phyloP scores from a whole-genome alignment of 305 asterid genomes.

The Andrographis paniculata region DNA sequence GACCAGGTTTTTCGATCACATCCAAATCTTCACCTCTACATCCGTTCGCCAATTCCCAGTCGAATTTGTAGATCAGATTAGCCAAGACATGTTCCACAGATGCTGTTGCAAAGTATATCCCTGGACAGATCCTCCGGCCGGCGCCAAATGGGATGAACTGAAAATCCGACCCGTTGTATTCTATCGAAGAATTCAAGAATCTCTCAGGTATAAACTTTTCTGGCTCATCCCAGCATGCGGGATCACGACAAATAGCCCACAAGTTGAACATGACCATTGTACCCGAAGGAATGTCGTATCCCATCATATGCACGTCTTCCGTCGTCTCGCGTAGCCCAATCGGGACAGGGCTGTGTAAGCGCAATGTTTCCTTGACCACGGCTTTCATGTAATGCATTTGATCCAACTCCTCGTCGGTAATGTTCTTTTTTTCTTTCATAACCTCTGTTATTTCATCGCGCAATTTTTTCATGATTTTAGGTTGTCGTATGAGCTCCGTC shows the following conservation, averaged over 20 bases:
- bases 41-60: slow-evolving; percentile 18
- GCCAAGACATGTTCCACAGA: slow-evolving; percentile 9
- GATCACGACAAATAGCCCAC: slow-evolving; percentile 19
- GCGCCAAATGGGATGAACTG: slow-evolving; percentile 21
- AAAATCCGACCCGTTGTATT: slow-evolving; percentile 13
- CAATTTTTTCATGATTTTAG: slow-evolving; percentile 16
- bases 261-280: slow-evolving; percentile 15
- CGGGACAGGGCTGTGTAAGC: slow-evolving; percentile 10
- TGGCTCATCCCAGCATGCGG: slow-evolving; percentile 14
- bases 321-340: neutral
- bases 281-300: slow-evolving; percentile 14
- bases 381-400: slow-evolving; percentile 14
- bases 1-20: slow-evolving; percentile 24
- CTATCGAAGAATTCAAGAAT: slow-evolving; percentile 12
- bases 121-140: slow-evolving; percentile 22
- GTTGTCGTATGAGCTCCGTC: slow-evolving; percentile 21
- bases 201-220: slow-evolving; percentile 22
- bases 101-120: slow-evolving; percentile 9
- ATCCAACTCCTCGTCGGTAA: slow-evolving; percentile 11
- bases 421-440: neutral
- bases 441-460: slow-evolving; percentile 16
- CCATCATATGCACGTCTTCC: slow-evolving; percentile 13
- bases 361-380: slow-evolving; percentile 15
- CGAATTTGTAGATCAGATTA: slow-evolving; percentile 11
- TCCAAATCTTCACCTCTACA: slow-evolving; percentile 14